Evolutionary conservation across 2,329 filamentous ascomycete species (phyloP).

Genomic region (Neopestalotiopsis clavispora): DNA sequence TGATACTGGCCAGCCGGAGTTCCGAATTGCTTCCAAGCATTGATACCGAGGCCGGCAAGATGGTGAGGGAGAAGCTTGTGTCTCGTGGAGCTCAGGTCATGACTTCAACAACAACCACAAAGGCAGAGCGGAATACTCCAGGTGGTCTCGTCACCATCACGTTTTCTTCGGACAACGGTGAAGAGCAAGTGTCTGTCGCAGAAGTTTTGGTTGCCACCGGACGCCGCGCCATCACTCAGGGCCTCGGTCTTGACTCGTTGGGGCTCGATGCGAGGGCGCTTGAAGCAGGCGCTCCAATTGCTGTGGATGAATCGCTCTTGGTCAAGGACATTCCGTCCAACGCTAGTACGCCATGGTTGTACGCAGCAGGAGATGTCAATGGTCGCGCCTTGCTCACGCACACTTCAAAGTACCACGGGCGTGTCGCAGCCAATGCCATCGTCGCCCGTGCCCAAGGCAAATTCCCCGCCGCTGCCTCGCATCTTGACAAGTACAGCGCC

Average conservation of each 20-base stretch:
- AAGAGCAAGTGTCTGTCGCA: not conserved
- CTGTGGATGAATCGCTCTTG: slow-evolving; percentile 1
- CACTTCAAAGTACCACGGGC: slow-evolving; percentile 9
- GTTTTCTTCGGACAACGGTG: not conserved
- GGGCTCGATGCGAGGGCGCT: not conserved
- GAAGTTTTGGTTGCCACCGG: slow-evolving; percentile 14
- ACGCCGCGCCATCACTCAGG: not conserved
- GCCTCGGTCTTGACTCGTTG: not conserved
- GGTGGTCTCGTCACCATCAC: not conserved
- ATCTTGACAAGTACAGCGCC: not conserved
- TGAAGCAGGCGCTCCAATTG: not conserved
- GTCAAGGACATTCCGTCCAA: not conserved
- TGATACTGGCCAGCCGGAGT: not conserved
- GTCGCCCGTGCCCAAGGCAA: slow-evolving; percentile 21
- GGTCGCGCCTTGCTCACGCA: slow-evolving; percentile 8
- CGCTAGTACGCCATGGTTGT: not conserved
- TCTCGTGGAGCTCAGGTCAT: not conserved
- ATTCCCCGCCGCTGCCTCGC: not conserved
- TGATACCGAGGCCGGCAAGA: not conserved
- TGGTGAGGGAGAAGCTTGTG: not conserved
- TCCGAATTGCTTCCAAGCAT: not conserved
- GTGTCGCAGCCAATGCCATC: slow-evolving; percentile 6
- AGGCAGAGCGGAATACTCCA: not conserved
- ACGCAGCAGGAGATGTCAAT: slow-evolving; percentile 12
- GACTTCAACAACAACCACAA: not conserved